Conservation (phyloP, 2,329 filamentous ascomycete genomes). For the Colletotrichum noveboracense region DNA sequence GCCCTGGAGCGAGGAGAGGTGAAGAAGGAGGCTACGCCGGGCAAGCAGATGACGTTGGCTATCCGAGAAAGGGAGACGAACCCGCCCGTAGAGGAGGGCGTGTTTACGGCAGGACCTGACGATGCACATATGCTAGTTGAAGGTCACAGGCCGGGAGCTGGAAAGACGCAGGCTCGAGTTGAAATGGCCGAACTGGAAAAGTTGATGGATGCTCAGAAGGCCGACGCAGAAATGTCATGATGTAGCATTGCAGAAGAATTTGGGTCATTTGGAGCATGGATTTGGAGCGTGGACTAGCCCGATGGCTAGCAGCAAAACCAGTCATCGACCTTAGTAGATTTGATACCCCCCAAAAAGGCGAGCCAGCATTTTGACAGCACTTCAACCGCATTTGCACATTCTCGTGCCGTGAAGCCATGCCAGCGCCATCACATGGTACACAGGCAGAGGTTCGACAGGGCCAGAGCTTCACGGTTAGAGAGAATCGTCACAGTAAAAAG, state of each 20-base stretch:
- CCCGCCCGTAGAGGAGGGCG: constrained; percentile 27
- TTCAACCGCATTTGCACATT: neutral
- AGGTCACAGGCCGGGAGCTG: constrained; percentile 44
- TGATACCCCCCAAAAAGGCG: constrained; percentile 17
- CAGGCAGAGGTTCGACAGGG: neutral
- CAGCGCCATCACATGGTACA: neutral
- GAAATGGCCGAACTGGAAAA: constrained; percentile 21
- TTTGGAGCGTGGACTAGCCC: neutral
- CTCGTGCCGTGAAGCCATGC: neutral
- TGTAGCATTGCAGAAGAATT: neutral
- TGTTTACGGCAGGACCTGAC: constrained; percentile 19
- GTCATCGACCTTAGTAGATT: neutral
- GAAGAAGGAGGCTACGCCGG: constrained; percentile 4
- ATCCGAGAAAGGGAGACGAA: constrained; percentile 57
- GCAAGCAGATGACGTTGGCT: constrained; percentile 48
- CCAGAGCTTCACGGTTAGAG: neutral
- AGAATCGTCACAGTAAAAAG: constrained; percentile 27
- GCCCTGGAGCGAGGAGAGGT: constrained; percentile 55
- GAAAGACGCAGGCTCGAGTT: constrained; percentile 31
- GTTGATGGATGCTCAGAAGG: constrained; percentile 27
- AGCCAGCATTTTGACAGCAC: neutral
- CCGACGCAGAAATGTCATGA: neutral
- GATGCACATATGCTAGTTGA: constrained; percentile 54
- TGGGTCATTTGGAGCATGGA: neutral
- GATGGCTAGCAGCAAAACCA: neutral